phyloP scores from a whole-genome alignment of 345 rosid species.

The Salix exigua region DNA sequence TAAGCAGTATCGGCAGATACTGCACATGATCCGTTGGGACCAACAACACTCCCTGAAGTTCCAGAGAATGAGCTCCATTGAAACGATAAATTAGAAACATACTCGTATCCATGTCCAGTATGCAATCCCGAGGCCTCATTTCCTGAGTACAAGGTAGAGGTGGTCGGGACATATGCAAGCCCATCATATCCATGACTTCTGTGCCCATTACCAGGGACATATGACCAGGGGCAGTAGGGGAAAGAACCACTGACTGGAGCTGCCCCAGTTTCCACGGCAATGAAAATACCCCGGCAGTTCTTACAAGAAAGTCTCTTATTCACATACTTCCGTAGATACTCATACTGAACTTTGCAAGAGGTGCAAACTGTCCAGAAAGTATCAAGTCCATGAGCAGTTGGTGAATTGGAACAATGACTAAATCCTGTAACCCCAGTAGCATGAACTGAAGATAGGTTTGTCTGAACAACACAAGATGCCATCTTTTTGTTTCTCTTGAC shows the following conservation, averaged over 20 bases:
- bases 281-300: slow-evolving; percentile 92
- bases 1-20: slow-evolving; percentile 46
- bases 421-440: slow-evolving; percentile 42
- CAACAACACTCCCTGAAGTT: slow-evolving; percentile 50
- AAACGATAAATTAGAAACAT: slow-evolving; percentile 64
- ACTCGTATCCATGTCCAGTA: slow-evolving; percentile 74
- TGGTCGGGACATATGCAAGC: slow-evolving; percentile 64
- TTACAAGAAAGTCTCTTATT: slow-evolving; percentile 95
- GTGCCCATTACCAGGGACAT: slow-evolving; percentile 53
- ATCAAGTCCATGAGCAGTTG: slow-evolving; percentile 60
- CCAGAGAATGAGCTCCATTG: slow-evolving; percentile 68
- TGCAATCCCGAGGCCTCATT: slow-evolving; percentile 63
- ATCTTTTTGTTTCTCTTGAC: slow-evolving; percentile 39
- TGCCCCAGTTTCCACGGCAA: slow-evolving; percentile 80
- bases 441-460: slow-evolving; percentile 43
- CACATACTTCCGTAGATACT: slow-evolving; percentile 91
- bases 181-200: slow-evolving; percentile 63
- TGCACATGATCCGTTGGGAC: slow-evolving; percentile 52
- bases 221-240: slow-evolving; percentile 61
- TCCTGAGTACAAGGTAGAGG: slow-evolving; percentile 48
- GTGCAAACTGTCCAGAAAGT: slow-evolving; percentile 99
- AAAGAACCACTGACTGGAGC: slow-evolving; percentile 77
- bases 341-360: slow-evolving; percentile 96
- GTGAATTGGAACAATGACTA: slow-evolving; percentile 45
- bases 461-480: slow-evolving; percentile 35